Evolutionary conservation across 306 rosid genomes (phyloP), one percentile per base, ranked within the genome.

Genomic region (Pterocarpus santalinus): DNA sequence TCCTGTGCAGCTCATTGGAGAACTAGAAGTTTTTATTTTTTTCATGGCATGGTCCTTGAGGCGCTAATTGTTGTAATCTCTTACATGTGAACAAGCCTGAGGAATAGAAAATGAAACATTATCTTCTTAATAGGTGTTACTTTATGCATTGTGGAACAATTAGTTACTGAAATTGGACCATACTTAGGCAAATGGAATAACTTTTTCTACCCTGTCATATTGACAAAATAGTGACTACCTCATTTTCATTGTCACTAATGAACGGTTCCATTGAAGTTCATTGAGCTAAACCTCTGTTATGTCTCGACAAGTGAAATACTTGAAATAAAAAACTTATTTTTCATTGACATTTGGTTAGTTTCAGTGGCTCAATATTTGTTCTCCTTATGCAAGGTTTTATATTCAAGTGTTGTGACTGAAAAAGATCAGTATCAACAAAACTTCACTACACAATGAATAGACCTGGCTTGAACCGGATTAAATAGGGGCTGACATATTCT

Each of bases 141-240:
- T 56, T 17, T 55, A 30, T 55, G 60, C 2, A 55, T 16, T 16
- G 30, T 16, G 22, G 30, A 2, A 5, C 12, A 38, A 65, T 65
- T 16, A 38, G 44, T 36, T 65, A 13, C 51, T 16, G 9, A 38
- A 63, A 63, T 4, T 61, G 38, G 39, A 61, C 41, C 30, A 64
- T 64, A 64, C 28, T 64, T 64, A 1, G 69, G 4, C 4, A 64
- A 64, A 9, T 64, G 46, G 69, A 14, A 13, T 64, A 0, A 35
- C 69, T 64, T 64, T 64, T 64, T 15, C 69, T 47, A 22, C 36
- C 47, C 30, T 10, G 14, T 47, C 69, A 7, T 64, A 64, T 64
- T 41, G 44, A 36, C 69, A 64, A 12, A 64, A 3, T 15, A 35
- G 30, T 35, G 47, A 12, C 22, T 64, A 32, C 15, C 34, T 15